Conservation (phyloP, 495 filamentous ascomycete genomes). For the Hyaloscypha bicolor region DNA sequence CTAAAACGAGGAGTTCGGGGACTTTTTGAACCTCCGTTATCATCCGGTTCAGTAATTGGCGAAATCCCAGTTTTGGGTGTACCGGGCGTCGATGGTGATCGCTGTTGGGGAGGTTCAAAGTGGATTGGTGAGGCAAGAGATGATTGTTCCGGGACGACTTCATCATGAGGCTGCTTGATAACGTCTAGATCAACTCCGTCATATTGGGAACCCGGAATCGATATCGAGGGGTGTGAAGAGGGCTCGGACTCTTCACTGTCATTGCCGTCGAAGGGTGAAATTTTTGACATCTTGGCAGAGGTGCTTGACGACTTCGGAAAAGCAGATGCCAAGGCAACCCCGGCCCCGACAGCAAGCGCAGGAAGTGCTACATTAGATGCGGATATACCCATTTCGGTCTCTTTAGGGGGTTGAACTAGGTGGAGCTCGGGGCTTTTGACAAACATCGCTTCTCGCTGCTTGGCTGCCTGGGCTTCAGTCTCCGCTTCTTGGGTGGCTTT, state of each 20-base stretch:
- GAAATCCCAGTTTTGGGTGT: background rate
- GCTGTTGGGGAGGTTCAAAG: background rate
- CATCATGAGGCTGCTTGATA: background rate
- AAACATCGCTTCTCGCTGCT: background rate
- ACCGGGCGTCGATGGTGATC: background rate
- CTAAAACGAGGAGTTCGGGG: slow-evolving; percentile 2
- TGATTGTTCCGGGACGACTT: background rate
- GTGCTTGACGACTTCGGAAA: background rate
- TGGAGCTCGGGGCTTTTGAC: background rate
- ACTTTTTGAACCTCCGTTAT: background rate
- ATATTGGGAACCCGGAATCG: background rate
- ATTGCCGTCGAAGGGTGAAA: slow-evolving; percentile 19
- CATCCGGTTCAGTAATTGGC: slow-evolving; percentile 2
- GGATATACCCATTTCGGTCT: background rate
- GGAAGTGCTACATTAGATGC: background rate
- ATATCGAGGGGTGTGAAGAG: too few species aligned
- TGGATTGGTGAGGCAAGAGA: background rate
- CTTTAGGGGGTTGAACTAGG: background rate
- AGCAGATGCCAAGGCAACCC: background rate
- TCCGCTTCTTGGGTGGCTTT: background rate
- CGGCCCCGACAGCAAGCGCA: background rate
- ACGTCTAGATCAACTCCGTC: background rate
- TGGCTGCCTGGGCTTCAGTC: background rate
- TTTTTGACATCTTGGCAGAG: background rate
- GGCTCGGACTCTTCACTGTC: background rate